A percentile compares a stretch with the other conserved stretches of the same genome.
phyloP scores from a whole-genome alignment of 805 yeast genomes.

The Cyberlindnera meyerae region DNA sequence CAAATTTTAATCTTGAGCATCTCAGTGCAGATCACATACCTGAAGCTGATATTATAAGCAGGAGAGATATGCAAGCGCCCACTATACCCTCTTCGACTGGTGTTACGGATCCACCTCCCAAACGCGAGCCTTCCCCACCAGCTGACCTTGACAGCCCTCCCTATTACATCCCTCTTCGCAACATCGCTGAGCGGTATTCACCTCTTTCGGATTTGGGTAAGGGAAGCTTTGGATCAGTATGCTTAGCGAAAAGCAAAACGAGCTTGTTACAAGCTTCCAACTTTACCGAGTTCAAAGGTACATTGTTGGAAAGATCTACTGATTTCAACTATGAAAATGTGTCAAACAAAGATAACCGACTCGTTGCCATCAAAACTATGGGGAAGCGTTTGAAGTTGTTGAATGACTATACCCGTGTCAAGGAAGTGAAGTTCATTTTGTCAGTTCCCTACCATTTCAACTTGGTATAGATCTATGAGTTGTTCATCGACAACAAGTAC shows the following conservation, averaged over 20 bases:
- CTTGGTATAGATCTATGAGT: constrained; percentile 70
- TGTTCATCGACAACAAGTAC: constrained; percentile 62
- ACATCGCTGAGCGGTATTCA: constrained; percentile 41
- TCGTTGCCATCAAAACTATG: constrained; percentile 83
- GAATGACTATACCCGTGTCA: constrained; percentile 52
- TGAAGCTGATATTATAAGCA: too few relatives aligned
- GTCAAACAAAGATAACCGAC: constrained; percentile 30
- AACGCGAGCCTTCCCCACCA: constrained; percentile 23
- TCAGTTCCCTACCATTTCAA: constrained; percentile 67
- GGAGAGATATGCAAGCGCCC: too few relatives aligned
- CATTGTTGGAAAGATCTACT: constrained; percentile 42
- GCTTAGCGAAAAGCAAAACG: constrained; percentile 48
- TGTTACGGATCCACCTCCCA: neutral
- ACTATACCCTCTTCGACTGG: too few relatives aligned
- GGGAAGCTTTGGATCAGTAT: constrained; percentile 74
- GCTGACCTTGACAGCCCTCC: constrained; percentile 38
- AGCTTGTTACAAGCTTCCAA: constrained; percentile 15
- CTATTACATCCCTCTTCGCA: constrained; percentile 38
- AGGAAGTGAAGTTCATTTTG: constrained; percentile 64
- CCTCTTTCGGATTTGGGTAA: constrained; percentile 54
- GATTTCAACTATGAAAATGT: constrained; percentile 28
- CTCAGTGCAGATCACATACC: too few relatives aligned
- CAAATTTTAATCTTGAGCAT: too few relatives aligned
- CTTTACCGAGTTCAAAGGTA: constrained; percentile 25
- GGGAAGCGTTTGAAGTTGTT: constrained; percentile 46